Base-by-base conservation (phyloP, 768 basidiomycete species). In the Xerocomellus amylosporus region DNA sequence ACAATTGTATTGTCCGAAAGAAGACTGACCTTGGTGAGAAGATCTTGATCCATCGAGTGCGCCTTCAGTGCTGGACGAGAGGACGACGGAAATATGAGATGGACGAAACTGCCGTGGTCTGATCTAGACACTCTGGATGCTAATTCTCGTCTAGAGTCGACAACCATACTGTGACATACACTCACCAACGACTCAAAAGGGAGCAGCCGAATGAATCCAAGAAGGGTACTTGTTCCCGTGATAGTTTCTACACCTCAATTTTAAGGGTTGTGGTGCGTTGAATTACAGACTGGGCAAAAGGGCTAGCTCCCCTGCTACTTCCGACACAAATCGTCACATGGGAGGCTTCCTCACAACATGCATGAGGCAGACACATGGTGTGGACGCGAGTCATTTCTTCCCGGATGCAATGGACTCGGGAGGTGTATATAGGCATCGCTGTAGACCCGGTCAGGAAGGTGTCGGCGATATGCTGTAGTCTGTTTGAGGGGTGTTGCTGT, bases 281-380 rank as follows among this genome's bases (percentile, higher is more conserved):
- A 44, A 49, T 36, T 31, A 45, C 30, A 20, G 26, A 44, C n/a
- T 36, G 4, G 24, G 44, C 5, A 30, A 42, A 47, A 24, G 36
- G 33, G 19, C 13, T 17, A 43, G 47, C 26, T 48, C 37, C 43
- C 43, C 26, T 46, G 43, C 37, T 30, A 9, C 36, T 22, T 28
- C 19, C 12, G 20, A 36, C 22, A 43, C 34, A 37, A 22, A 41
- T 42, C 26, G 39, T 41, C 50, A 38, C 40, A 41, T 51, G 53
- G 51, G 34, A 45, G 20, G 34, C 17, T 34, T 51, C 45, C 46
- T 57, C 51, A 30, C 28, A 44, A 37, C 44, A 37, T 55, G 15
- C 61, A 69, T 43, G 64, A 55, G 68, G 68, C 44, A 47, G 39
- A 59, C 61, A 58, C 63, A 54, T 65, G 63, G 44, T 28, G 6